Evolutionary conservation across 2,329 filamentous ascomycete species (phyloP).

Genomic region (Allantophomopsis lycopodina): DNA sequence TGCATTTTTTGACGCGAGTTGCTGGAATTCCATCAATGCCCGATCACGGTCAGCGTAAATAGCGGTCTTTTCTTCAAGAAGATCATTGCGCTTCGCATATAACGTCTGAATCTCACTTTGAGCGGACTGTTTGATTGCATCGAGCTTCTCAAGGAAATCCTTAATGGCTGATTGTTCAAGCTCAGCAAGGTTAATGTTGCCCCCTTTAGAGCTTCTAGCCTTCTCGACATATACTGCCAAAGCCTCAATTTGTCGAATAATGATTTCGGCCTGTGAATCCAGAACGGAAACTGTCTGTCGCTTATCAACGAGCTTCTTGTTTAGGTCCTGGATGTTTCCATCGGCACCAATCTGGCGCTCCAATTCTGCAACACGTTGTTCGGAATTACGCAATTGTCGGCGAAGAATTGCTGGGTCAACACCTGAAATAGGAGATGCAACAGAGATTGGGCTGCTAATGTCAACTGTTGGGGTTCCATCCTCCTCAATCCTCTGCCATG

Average conservation of each 20-base stretch:
- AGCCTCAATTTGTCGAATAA: slow-evolving; percentile 82
- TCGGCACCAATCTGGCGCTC: slow-evolving; percentile 61
- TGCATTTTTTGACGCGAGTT: slow-evolving; percentile 84
- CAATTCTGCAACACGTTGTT: slow-evolving; percentile 76
- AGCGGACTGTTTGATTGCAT: slow-evolving; percentile 46
- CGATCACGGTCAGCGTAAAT: slow-evolving; percentile 81
- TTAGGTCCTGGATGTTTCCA: slow-evolving; percentile 41
- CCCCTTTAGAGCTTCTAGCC: slow-evolving; percentile 63
- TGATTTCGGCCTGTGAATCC: slow-evolving; percentile 89
- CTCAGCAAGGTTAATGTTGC: slow-evolving; percentile 65
- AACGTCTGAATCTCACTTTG: slow-evolving; percentile 42
- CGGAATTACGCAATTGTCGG: slow-evolving; percentile 66
- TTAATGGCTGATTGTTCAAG: slow-evolving; percentile 86
- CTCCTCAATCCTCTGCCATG: slow-evolving; percentile 36
- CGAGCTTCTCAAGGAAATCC: slow-evolving; percentile 68
- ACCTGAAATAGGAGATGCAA: slow-evolving; percentile 37
- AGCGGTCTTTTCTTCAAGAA: slow-evolving; percentile 74
- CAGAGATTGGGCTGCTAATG: slow-evolving; percentile 59
- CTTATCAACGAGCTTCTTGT: slow-evolving; percentile 82
- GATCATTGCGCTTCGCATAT: slow-evolving; percentile 60
- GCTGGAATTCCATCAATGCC: slow-evolving; percentile 89
- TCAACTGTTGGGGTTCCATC: slow-evolving; percentile 38
- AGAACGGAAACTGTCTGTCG: slow-evolving; percentile 89
- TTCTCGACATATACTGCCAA: slow-evolving; percentile 78
- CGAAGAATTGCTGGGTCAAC: slow-evolving; percentile 57